These are phyloP conservation scores for Barnettozyma siamensis DNA, from an alignment of 805 yeast genomes.

Conservation along the genomic window DNA sequence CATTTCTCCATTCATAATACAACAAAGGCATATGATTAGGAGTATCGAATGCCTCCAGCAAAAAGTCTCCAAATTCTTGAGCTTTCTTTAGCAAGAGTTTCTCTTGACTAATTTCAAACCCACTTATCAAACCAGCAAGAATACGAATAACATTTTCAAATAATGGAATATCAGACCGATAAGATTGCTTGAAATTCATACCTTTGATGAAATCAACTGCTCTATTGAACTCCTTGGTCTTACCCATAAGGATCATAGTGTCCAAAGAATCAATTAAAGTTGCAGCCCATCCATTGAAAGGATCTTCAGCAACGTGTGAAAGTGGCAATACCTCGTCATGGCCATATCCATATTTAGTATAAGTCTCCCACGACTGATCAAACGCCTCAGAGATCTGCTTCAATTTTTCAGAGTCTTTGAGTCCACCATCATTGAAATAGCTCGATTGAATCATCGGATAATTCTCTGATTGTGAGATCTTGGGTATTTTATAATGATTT, in stretches of 20 bases:
- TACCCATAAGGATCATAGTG: constrained; percentile 42
- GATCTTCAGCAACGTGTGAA: constrained; percentile 28
- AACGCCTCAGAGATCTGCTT: constrained; percentile 32
- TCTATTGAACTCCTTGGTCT: constrained; percentile 32
- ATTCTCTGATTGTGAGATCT: constrained; percentile 6
- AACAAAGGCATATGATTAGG: constrained; percentile 50
- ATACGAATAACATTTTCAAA: constrained; percentile 48
- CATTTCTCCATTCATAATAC: constrained; percentile 37
- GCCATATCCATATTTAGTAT: constrained; percentile 38
- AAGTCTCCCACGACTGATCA: constrained; percentile 38
- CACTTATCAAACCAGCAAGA: constrained; percentile 48
- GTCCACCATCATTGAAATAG: constrained; percentile 26
- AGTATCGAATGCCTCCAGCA: constrained; percentile 52
- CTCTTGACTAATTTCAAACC: constrained; percentile 42
- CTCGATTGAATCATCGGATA: constrained; percentile 28
- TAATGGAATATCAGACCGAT: constrained; percentile 38
- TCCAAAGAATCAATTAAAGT: constrained; percentile 48
- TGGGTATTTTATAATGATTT: constrained; percentile 21
- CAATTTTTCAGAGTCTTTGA: constrained; percentile 23
- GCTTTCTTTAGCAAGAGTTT: constrained; percentile 34
- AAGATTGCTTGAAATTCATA: constrained; percentile 35
- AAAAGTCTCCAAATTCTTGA: constrained; percentile 40
- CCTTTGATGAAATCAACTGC: constrained; percentile 32
- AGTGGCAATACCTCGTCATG: constrained; percentile 41
- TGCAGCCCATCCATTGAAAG: constrained; percentile 47